Evolutionary conservation across 2,329 filamentous ascomycete species (phyloP), one percentile per base, ranked within the genome.

Genomic region (Phoma herbarum): DNA sequence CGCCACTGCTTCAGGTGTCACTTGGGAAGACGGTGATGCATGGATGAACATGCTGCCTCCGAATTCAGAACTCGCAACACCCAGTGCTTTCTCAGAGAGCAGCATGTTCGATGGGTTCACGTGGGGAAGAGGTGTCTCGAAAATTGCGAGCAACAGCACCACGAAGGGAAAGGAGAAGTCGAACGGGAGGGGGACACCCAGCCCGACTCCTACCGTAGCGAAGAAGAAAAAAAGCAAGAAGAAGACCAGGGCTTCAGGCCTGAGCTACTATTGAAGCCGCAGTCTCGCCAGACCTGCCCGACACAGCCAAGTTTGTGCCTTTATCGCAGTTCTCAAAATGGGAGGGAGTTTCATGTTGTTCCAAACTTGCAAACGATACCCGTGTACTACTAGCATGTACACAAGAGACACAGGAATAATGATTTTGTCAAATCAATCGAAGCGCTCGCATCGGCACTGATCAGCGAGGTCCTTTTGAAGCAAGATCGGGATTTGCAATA

Each of bases 251-350:
- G 64, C 62, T 46, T 68, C 67, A 23, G 71, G 68, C 2, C 62
- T 72, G 61, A 72, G 70, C 46, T 74, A 74, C 51, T 74, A 71
- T 42, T 74, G 37, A 66, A 14, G 8, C 18, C 4, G 28, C 31
- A 16, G 11, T 6, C 6, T n/a, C n/a, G 14, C 20, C 12, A 6
- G 22, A 23, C 8, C 9, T 42, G 26, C 44, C 28, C 6, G n/a
- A 41, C 26, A 26, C 33, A 29, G 22, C 22, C 12, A 14, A 20
- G 9, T 25, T 25, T 26, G 33, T 39, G 20, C 29, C 26, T 37
- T 20, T 23, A 25, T 48, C 22, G 6, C 4, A 41, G 6, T 11
- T 2, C 16, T 18, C 2, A 25, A 45, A 42, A 16, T 45, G 39
- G 16, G 33, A 29, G 28, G 28, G 26, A 37, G 33, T 37, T 51